Conservation (phyloP, 208 protist species). For the Ichthyophonus hoferi region DNA sequence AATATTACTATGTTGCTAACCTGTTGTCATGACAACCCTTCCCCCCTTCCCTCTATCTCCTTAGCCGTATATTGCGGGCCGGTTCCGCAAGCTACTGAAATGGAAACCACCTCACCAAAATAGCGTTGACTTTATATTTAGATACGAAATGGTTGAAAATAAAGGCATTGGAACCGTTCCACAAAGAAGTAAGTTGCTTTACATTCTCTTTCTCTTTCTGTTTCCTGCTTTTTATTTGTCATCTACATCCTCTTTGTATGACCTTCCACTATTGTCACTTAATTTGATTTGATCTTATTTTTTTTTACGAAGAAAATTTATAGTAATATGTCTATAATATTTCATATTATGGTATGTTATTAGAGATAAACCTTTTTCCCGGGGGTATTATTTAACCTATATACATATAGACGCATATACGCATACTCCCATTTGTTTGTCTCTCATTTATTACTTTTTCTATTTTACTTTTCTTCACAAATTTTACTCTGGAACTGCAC, state of each 20-base stretch:
- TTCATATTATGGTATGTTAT: neutral
- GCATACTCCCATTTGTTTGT: neutral
- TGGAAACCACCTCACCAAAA: slow-evolving; percentile 44
- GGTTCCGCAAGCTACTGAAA: slow-evolving; percentile 33
- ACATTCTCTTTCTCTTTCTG: neutral
- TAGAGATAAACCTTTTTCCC: neutral
- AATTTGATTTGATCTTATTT: neutral
- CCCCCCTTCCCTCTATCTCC: too few relatives aligned
- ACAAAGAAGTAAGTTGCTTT: neutral
- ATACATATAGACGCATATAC: neutral
- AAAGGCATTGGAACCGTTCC: neutral
- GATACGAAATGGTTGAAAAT: neutral
- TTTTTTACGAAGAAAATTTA: neutral
- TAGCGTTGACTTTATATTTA: slow-evolving; percentile 37
- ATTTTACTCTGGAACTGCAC: neutral
- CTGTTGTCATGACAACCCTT: too few relatives aligned
- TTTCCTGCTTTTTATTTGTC: too few relatives aligned
- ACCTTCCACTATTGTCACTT: neutral
- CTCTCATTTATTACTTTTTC: neutral
- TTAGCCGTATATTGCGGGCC: slow-evolving; percentile 5
- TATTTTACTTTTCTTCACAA: neutral
- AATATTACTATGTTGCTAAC: too few relatives aligned
- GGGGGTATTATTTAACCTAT: neutral
- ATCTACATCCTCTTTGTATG: neutral
- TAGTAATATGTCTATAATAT: neutral